A percentile compares a stretch with the other conserved stretches of the same genome.
Conservation (phyloP, 306 rosid species). For the Alnus glutinosa region DNA sequence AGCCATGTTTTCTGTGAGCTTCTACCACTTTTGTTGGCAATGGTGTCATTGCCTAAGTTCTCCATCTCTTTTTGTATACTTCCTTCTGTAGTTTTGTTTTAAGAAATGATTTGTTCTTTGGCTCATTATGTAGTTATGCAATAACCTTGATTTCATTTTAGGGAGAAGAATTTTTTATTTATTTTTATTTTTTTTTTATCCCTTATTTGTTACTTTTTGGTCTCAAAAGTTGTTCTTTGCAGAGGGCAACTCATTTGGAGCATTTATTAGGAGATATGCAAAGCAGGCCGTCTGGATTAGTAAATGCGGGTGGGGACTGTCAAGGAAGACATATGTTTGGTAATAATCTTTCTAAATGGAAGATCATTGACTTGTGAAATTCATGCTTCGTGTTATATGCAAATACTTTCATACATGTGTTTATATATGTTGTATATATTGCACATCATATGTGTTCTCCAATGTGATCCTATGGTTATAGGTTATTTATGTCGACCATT, state of each 20-base stretch:
- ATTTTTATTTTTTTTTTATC: background rate
- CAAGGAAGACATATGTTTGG: conserved; percentile 51
- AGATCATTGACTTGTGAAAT: conserved; percentile 13
- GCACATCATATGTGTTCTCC: background rate
- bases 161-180: background rate
- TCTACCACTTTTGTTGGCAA: background rate
- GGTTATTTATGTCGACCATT: background rate
- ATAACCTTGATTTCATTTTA: background rate
- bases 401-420: background rate
- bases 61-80: background rate
- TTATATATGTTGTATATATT: background rate
- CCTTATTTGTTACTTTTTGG: conserved; percentile 8
- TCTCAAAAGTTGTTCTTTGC: conserved; percentile 32
- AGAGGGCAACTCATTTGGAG: conserved; percentile 72
- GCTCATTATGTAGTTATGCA: background rate
- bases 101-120: background rate
- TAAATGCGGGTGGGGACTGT: conserved; percentile 26
- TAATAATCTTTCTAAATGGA: conserved; percentile 29
- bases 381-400: background rate
- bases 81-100: background rate
- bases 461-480: background rate
- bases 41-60: background rate
- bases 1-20: background rate
- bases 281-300: conserved; percentile 35
- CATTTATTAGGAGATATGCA: conserved; percentile 45